Percentiles rank a stretch among this genome's conserved stretches.
phyloP scores from a whole-genome alignment of 2,329 filamentous ascomycete species.

The Fusarium mexicanum region DNA sequence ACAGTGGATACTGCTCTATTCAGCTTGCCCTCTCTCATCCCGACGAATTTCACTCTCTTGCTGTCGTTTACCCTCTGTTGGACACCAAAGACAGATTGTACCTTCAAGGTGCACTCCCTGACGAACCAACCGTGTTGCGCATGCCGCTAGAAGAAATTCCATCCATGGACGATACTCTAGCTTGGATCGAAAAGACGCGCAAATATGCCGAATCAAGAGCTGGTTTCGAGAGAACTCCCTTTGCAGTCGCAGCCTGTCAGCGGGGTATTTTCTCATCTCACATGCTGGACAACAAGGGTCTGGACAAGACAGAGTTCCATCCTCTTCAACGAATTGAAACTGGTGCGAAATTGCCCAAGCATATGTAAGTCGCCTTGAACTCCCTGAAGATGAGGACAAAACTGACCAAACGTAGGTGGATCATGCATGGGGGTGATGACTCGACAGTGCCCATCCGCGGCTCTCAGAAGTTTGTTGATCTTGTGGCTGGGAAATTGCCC shows the following conservation, averaged over 20 bases:
- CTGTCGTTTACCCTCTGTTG: constrained; percentile 33
- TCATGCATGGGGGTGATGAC: constrained; percentile 38
- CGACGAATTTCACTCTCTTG: constrained; percentile 25
- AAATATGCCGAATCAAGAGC: constrained; percentile 3
- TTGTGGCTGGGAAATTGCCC: constrained; percentile 4
- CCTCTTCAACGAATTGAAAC: constrained; percentile 28
- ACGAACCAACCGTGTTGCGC: constrained; percentile 20
- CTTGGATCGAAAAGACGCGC: constrained; percentile 31
- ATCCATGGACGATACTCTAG: constrained; percentile 10
- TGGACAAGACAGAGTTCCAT: constrained; percentile 1
- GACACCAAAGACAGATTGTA: constrained; percentile 34
- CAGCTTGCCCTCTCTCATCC: constrained; percentile 39
- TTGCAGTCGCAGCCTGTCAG: constrained; percentile 6
- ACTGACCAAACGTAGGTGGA: constrained; percentile 18
- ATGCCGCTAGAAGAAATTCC: constrained; percentile 15
- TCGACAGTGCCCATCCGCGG: constrained; percentile 5
- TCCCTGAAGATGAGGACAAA: fast-evolving
- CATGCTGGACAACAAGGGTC: constrained; percentile 21
- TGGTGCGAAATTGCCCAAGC: constrained; percentile 22
- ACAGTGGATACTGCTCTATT: constrained; percentile 35
- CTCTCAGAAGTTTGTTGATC: constrained; percentile 13
- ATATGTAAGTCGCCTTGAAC: neutral
- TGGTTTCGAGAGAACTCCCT: constrained; percentile 18
- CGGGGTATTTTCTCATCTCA: constrained; percentile 26
- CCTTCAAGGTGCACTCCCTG: neutral